These are phyloP conservation scores for Botryosphaeria dothidea DNA, from an alignment of 2,329 filamentous ascomycete species.

Conservation along the genomic window DNA sequence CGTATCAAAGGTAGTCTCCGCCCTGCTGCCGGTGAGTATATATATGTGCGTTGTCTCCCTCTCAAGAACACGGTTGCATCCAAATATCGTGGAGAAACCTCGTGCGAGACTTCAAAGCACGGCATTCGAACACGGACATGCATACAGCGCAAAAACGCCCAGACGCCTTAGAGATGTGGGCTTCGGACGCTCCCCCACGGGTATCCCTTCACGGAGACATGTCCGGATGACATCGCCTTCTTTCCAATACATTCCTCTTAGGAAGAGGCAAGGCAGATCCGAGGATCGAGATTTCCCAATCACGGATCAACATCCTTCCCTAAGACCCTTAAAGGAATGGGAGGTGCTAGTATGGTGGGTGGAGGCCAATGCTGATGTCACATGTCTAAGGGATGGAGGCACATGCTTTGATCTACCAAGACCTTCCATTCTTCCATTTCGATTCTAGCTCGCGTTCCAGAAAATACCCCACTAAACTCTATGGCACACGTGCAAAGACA, in stretches of 20 bases:
- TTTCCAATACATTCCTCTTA: neutral
- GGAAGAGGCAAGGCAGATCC: neutral
- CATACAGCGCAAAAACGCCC: too few relatives aligned
- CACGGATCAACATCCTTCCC: neutral
- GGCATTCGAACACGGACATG: too few relatives aligned
- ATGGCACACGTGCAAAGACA: neutral
- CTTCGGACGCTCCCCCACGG: too few relatives aligned
- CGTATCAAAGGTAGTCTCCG: too few relatives aligned
- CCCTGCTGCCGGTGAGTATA: too few relatives aligned
- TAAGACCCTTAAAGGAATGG: neutral
- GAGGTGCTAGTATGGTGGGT: neutral
- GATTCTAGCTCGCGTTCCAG: neutral
- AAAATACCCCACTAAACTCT: neutral
- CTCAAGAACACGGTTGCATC: too few relatives aligned
- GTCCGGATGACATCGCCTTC: neutral
- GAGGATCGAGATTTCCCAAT: neutral
- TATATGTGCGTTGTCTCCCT: too few relatives aligned
- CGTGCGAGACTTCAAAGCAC: too few relatives aligned
- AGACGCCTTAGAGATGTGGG: too few relatives aligned
- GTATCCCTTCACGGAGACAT: too few relatives aligned
- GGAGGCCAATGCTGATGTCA: slow-evolving; percentile 1
- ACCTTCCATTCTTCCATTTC: slow-evolving; percentile 6
- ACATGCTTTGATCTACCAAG: neutral
- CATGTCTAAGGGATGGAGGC: neutral
- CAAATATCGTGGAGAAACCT: too few relatives aligned